A percentile compares a stretch with the other conserved stretches of the same genome.
phyloP scores from a whole-genome alignment of 805 yeast species.

The Starmera caribaea region DNA sequence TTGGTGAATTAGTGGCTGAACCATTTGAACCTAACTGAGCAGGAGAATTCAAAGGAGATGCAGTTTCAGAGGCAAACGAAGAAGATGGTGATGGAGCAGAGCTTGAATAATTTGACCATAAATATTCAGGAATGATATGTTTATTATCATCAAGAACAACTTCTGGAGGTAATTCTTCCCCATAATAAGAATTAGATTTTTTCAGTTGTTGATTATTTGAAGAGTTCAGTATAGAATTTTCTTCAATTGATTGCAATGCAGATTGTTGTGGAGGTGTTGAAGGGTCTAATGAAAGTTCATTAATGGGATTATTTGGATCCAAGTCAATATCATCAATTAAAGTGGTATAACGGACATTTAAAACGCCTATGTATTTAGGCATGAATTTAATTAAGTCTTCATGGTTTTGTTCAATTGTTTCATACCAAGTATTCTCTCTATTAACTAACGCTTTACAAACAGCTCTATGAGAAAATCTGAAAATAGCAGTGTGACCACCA shows the following conservation, averaged over 20 bases:
- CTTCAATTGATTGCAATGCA: conserved; percentile 9
- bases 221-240: conserved; percentile 1
- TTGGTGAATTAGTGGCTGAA: conserved; percentile 2
- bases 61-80: conserved; percentile 24
- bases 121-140: conserved; percentile 81
- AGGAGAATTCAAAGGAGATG: conserved; percentile 18
- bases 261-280: conserved; percentile 5
- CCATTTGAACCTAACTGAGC: conserved; percentile 4
- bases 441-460: conserved; percentile 90
- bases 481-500: conserved; percentile 97
- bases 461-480: conserved; percentile 82
- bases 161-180: conserved; percentile 45
- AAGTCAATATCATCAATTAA: conserved; percentile 15
- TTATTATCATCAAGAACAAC: conserved; percentile 88
- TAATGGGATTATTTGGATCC: conserved; percentile 7
- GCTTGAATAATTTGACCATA: conserved; percentile 55
- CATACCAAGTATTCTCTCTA: conserved; percentile 88
- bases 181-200: conserved; percentile 15
- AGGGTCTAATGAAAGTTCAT: conserved; percentile 7
- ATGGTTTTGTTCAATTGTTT: conserved; percentile 70
- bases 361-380: conserved; percentile 92
- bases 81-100: conserved; percentile 32
- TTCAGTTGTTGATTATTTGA: conserved; percentile 2
- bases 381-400: conserved; percentile 70
- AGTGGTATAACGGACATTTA: conserved; percentile 70